phyloP scores from a whole-genome alignment of 345 rosid genomes.

The Excoecaria agallocha region DNA sequence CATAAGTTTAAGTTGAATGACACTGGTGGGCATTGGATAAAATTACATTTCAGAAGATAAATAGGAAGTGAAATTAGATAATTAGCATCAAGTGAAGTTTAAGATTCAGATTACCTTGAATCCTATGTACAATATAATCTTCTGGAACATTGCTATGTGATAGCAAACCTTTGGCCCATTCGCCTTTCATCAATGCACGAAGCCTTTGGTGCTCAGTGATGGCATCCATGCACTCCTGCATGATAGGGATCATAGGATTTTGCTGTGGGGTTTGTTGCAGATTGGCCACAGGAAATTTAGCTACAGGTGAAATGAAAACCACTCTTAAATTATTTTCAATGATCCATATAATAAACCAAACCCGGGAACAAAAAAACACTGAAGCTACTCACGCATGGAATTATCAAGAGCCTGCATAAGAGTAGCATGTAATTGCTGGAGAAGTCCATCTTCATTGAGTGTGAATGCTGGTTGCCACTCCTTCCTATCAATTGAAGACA shows the following conservation, averaged over 20 bases:
- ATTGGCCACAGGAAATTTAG: conserved; percentile 47
- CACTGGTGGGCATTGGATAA: background rate
- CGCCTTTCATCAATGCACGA: conserved; percentile 82
- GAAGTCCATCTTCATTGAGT: conserved; percentile 82
- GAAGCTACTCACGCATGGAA: conserved; percentile 50
- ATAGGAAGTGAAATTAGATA: conserved; percentile 4
- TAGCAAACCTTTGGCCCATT: conserved; percentile 85
- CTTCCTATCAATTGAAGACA: conserved; percentile 53
- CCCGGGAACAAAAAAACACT: background rate
- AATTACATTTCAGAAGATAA: background rate
- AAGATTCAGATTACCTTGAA: conserved; percentile 49
- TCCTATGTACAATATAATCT: conserved; percentile 70
- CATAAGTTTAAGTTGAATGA: background rate
- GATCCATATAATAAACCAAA: conserved; percentile 13
- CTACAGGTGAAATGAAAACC: conserved; percentile 37
- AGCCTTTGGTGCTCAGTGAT: conserved; percentile 93
- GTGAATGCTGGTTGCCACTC: conserved; percentile 80
- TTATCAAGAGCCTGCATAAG: conserved; percentile 77
- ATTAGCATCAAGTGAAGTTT: conserved; percentile 2
- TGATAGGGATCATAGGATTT: conserved; percentile 58
- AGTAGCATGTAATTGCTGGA: conserved; percentile 69
- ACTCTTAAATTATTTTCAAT: background rate
- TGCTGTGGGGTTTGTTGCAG: conserved; percentile 61
- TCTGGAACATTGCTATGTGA: conserved; percentile 72
- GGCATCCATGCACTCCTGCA: conserved; percentile 88